These are phyloP conservation scores for Colletotrichum tabaci DNA, from an alignment of 2,329 filamentous ascomycete species.

Conservation along the genomic window DNA sequence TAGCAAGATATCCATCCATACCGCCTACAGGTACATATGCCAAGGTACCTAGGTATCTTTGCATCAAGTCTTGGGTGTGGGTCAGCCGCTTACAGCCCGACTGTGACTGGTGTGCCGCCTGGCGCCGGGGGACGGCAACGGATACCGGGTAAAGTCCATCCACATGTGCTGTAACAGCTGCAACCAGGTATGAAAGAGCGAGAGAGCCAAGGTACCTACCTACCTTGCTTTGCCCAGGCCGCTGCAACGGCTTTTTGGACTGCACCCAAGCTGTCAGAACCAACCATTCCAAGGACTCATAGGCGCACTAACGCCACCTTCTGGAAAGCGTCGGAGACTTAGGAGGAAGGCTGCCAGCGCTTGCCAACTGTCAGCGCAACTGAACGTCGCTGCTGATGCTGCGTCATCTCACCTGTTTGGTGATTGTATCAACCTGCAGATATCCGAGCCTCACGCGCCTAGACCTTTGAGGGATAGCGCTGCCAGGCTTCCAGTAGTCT, in stretches of 20 bases:
- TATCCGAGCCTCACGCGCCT: constrained; percentile 30
- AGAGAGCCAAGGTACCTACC: neutral
- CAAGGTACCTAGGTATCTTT: no score
- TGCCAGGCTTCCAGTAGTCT: constrained; percentile 27
- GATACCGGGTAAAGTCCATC: constrained; percentile 31
- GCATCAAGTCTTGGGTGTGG: constrained; percentile 20
- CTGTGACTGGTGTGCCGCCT: neutral
- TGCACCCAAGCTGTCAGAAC: constrained; percentile 2
- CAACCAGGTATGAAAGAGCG: neutral
- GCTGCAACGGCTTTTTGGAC: constrained; percentile 29
- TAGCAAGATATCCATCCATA: no score
- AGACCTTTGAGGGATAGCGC: constrained; percentile 38
- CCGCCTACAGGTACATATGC: no score
- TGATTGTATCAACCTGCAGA: constrained; percentile 25
- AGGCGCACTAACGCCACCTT: constrained; percentile 7
- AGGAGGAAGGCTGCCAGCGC: constrained; percentile 5
- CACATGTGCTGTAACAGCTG: constrained; percentile 30
- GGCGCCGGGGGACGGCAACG: constrained; percentile 12
- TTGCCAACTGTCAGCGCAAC: constrained; percentile 23
- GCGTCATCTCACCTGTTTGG: constrained; percentile 40
- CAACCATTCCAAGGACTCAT: constrained; percentile 10
- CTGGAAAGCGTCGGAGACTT: constrained; percentile 4
- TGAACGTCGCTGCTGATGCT: constrained; percentile 14
- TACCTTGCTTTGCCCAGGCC: constrained; percentile 4
- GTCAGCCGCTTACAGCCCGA: neutral